Evolutionary conservation across 306 rosid genomes (phyloP).

Genomic region (Delonix regia): DNA sequence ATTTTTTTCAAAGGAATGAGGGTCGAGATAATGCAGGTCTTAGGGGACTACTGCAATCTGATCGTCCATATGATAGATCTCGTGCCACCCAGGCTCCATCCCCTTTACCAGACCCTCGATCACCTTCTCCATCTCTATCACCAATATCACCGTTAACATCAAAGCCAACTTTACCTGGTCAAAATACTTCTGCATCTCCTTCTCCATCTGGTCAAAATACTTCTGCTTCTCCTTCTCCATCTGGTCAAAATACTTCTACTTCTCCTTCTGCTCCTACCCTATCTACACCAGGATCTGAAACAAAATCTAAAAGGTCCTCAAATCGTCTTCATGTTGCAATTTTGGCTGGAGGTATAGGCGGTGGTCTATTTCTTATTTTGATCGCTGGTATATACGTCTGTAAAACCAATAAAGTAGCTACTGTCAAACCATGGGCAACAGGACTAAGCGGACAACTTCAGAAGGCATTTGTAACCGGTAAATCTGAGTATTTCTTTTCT

Average conservation of each 20-base stretch:
- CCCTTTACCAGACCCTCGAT: background rate
- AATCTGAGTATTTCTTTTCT: slow-evolving; percentile 6
- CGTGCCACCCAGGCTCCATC: background rate
- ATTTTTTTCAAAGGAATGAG: slow-evolving; percentile 40
- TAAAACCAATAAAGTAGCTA: slow-evolving; percentile 63
- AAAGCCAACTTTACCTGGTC: background rate
- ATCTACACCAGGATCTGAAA: too few species aligned
- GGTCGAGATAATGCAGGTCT: slow-evolving; percentile 35
- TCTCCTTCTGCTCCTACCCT: slow-evolving; percentile 36
- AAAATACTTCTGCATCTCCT: background rate
- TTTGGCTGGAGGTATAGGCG: slow-evolving; percentile 61
- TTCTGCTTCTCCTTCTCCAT: too few species aligned
- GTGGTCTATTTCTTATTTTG: slow-evolving; percentile 39
- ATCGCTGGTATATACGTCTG: slow-evolving; percentile 53
- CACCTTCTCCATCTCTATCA: slow-evolving; percentile 25
- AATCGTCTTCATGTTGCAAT: background rate
- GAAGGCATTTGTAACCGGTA: slow-evolving; percentile 93
- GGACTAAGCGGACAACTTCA: slow-evolving; percentile 99
- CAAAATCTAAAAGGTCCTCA: background rate
- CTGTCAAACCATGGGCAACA: slow-evolving; percentile 92
- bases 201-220: background rate
- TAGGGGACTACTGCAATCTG: slow-evolving; percentile 45
- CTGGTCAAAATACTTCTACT: background rate
- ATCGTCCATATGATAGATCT: too few species aligned
- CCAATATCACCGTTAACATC: background rate